Conservation (phyloP, 371 early-diverging fungal species). For the Parasitella parasitica region DNA sequence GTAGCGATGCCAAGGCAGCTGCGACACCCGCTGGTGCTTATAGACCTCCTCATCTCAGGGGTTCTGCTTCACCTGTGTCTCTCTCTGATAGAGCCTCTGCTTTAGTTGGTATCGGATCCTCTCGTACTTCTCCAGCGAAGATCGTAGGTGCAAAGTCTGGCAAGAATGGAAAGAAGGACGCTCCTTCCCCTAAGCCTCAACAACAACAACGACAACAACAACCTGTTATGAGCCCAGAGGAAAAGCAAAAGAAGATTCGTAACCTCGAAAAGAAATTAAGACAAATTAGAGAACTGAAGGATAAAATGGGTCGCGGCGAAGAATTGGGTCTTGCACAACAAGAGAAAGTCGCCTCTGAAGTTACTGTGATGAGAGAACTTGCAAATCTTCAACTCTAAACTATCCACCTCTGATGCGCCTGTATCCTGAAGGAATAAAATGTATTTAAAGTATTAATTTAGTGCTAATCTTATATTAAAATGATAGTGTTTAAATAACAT, state of each 20-base stretch:
- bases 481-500: too few relatives aligned
- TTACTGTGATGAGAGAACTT: conserved; percentile 42
- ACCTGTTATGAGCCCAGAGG: conserved; percentile 31
- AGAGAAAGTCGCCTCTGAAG: conserved; percentile 41
- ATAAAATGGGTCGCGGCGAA: conserved; percentile 76
- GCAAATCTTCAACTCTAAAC: conserved; percentile 21
- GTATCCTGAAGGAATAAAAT: too few relatives aligned
- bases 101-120: conserved; percentile 29
- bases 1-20: conserved; percentile 34
- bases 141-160: conserved; percentile 35
- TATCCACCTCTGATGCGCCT: too few relatives aligned
- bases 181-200: conserved; percentile 5
- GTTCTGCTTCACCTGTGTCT: conserved; percentile 47
- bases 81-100: conserved; percentile 43
- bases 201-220: background rate
- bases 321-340: conserved; percentile 80
- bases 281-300: conserved; percentile 85
- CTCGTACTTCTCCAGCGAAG: conserved; percentile 28
- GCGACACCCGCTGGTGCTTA: conserved; percentile 67
- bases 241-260: conserved; percentile 84
- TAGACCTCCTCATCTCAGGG: conserved; percentile 79
- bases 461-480: too few relatives aligned
- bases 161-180: conserved; percentile 14
- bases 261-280: conserved; percentile 86
- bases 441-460: too few relatives aligned